A percentile compares a stretch with the other conserved stretches of the same genome.
Conservation (phyloP, 208 protist species). For the Balamuthia mandrillaris region DNA sequence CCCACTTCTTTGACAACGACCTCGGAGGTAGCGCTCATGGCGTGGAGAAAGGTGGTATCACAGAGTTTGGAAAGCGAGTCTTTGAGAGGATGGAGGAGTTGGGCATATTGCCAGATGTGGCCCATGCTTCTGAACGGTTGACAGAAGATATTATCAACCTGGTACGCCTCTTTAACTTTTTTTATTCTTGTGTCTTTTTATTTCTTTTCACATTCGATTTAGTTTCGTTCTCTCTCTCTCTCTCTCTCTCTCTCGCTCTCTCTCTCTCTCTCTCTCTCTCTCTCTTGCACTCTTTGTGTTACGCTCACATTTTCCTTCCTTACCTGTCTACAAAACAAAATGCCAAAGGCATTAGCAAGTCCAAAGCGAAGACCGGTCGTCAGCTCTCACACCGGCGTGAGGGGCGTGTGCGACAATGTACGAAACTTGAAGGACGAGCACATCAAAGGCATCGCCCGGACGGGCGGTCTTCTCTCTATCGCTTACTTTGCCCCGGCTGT, state of each 20-base stretch:
- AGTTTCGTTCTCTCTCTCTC: no score
- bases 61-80: neutral
- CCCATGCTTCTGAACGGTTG: neutral
- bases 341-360: neutral
- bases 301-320: no score
- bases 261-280: no score
- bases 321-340: no score
- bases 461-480: constrained; percentile 8
- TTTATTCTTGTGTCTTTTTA: no score
- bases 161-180: no score
- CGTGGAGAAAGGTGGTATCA: neutral
- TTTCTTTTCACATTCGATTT: no score
- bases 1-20: constrained; percentile 47
- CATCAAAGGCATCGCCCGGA: constrained; percentile 21
- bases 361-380: neutral
- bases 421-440: constrained; percentile 25
- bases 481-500: constrained; percentile 36
- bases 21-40: constrained; percentile 32
- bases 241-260: no score
- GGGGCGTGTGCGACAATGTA: constrained; percentile 2
- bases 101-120: constrained; percentile 15
- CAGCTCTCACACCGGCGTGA: neutral
- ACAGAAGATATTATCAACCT: neutral
- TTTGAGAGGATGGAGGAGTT: neutral
- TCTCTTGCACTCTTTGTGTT: no score